Conservation (phyloP, 768 basidiomycete species). For the Guyanaporus albipodus region DNA sequence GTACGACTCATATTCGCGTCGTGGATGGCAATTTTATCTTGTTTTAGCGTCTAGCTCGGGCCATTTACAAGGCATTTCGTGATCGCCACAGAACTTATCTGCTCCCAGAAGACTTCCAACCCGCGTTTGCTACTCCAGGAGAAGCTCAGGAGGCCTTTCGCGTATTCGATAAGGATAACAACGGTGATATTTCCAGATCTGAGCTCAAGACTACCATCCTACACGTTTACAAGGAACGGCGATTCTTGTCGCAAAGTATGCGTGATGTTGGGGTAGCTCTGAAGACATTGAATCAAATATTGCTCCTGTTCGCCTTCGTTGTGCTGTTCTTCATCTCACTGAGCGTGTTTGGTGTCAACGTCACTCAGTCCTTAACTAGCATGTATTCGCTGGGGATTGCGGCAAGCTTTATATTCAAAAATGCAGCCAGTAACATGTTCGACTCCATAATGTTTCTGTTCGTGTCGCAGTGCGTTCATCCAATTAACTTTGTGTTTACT, state of each 20-base stretch:
- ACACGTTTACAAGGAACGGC: constrained; percentile 74
- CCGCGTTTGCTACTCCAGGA: constrained; percentile 56
- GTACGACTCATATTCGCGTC: constrained; percentile 29
- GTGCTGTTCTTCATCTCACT: constrained; percentile 71
- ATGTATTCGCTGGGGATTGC: constrained; percentile 71
- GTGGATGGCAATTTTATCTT: not conserved
- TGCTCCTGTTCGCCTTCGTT: constrained; percentile 59
- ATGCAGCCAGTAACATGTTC: constrained; percentile 65
- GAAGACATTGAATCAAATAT: constrained; percentile 56
- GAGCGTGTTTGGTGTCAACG: constrained; percentile 65
- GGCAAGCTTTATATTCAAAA: constrained; percentile 79
- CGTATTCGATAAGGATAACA: constrained; percentile 72
- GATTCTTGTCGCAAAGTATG: constrained; percentile 72
- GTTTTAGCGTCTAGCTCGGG: constrained; percentile 59
- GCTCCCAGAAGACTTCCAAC: constrained; percentile 63
- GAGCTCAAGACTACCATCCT: constrained; percentile 69
- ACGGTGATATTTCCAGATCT: constrained; percentile 71
- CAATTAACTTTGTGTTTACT: not conserved
- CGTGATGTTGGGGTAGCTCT: constrained; percentile 70
- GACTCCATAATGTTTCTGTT: constrained; percentile 81
- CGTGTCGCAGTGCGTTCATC: constrained; percentile 67
- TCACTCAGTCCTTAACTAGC: constrained; percentile 64
- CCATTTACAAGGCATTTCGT: constrained; percentile 61
- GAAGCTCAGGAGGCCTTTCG: constrained; percentile 66
- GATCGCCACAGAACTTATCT: constrained; percentile 55